phyloP scores from a whole-genome alignment of 2,329 filamentous ascomycete species.

The Aureobasidium musti region DNA sequence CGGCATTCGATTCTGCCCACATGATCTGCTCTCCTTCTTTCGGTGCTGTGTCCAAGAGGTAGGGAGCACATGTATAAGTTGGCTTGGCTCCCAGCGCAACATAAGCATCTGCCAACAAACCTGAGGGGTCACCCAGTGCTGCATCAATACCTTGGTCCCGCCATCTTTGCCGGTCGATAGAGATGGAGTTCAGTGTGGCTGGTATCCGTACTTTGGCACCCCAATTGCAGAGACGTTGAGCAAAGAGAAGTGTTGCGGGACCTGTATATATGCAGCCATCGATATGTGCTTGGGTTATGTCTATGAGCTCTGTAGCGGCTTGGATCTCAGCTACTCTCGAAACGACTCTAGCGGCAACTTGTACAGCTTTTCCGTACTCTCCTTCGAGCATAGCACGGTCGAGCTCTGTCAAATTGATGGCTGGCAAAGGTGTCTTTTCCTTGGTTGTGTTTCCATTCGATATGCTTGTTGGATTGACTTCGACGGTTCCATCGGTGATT shows the following conservation, averaged over 20 bases:
- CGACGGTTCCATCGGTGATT: background rate
- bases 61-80: constrained; percentile 52
- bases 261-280: constrained; percentile 50
- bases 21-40: constrained; percentile 46
- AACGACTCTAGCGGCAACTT: constrained; percentile 46
- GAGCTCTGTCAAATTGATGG: constrained; percentile 31
- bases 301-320: constrained; percentile 41
- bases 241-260: constrained; percentile 44
- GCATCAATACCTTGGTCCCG: constrained; percentile 43
- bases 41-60: constrained; percentile 44
- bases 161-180: constrained; percentile 49
- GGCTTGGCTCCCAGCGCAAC: constrained; percentile 46
- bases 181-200: constrained; percentile 50
- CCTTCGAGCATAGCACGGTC: constrained; percentile 35
- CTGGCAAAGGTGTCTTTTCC: background rate
- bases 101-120: constrained; percentile 45
- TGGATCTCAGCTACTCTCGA: constrained; percentile 44
- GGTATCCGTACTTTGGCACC: constrained; percentile 46
- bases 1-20: constrained; percentile 52
- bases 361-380: constrained; percentile 40
- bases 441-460: background rate
- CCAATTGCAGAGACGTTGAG: constrained; percentile 41
- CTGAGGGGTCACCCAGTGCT: constrained; percentile 39
- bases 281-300: constrained; percentile 48
- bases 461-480: background rate